Conservation (phyloP, 768 basidiomycete species). For the Phaeotremella fagi region DNA sequence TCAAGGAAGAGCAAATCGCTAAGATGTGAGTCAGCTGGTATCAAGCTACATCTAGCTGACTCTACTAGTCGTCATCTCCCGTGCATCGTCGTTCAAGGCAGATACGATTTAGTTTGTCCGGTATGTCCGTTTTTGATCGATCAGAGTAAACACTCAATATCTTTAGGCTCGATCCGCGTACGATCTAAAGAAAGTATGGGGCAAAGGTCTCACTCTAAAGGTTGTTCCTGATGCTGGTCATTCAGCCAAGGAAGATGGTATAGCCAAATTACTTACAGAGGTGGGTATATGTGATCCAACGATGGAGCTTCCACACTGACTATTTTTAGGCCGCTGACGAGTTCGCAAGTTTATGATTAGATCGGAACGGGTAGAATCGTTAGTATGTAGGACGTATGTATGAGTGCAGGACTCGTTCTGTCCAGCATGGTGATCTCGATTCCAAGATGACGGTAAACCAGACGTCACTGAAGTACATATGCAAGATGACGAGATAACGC, state of each 20-base stretch:
- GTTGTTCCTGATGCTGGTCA: slow-evolving; percentile 85
- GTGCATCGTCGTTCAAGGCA: slow-evolving; percentile 55
- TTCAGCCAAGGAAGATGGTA: slow-evolving; percentile 71
- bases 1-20: slow-evolving; percentile 76
- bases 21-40: slow-evolving; percentile 62
- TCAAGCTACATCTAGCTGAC: too few relatives aligned
- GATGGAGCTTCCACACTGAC: neutral
- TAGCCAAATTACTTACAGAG: slow-evolving; percentile 64
- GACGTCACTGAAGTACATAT: too few relatives aligned
- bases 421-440: too few relatives aligned
- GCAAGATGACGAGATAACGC: too few relatives aligned
- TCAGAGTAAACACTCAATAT: too few relatives aligned
- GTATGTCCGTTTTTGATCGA: slow-evolving; percentile 50
- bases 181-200: slow-evolving; percentile 74
- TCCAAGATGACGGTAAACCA: too few relatives aligned
- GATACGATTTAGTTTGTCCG: slow-evolving; percentile 86
- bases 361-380: too few relatives aligned
- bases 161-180: slow-evolving; percentile 70
- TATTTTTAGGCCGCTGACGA: neutral
- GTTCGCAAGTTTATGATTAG: neutral
- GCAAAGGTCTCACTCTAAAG: slow-evolving; percentile 62
- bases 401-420: too few relatives aligned
- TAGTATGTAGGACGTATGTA: too few relatives aligned
- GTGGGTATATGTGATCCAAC: slow-evolving; percentile 49
- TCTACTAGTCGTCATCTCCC: slow-evolving; percentile 77